A percentile compares a stretch with the other conserved stretches of the same genome.
Evolutionary conservation across 169 alveolate species (phyloP).

Genomic region (Babesia gibsoni): DNA sequence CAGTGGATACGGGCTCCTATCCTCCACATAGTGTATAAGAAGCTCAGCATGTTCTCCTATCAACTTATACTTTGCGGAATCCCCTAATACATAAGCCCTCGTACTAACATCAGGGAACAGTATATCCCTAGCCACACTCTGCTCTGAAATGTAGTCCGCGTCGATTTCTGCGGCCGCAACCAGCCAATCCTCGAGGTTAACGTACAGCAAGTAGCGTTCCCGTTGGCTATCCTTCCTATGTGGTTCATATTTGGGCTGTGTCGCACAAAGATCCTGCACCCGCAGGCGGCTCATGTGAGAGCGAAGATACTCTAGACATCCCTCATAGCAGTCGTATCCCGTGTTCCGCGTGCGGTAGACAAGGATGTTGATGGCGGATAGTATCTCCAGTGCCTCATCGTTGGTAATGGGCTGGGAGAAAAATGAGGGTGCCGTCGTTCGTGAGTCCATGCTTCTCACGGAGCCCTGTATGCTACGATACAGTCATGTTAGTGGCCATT

Average conservation of each 20-base stretch:
- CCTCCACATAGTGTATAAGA: not conserved
- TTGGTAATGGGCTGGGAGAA: not conserved
- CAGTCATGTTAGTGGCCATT: too few species aligned
- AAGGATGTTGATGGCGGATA: slow-evolving; percentile 4
- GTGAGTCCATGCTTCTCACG: not conserved
- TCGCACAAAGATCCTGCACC: slow-evolving; percentile 10
- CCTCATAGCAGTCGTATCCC: not conserved
- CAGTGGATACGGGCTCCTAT: not conserved
- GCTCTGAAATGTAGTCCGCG: slow-evolving; percentile 20
- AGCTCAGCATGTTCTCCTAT: not conserved
- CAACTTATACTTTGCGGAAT: not conserved
- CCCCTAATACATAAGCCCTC: slow-evolving; percentile 3
- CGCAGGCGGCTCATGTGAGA: not conserved
- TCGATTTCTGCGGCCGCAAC: slow-evolving; percentile 21
- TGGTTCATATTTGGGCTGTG: slow-evolving; percentile 18
- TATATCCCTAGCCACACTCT: slow-evolving; percentile 6
- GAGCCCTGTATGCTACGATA: too few species aligned
- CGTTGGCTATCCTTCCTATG: not conserved
- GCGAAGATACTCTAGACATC: slow-evolving; percentile 9
- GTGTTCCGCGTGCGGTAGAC: slow-evolving; percentile 18
- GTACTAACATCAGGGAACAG: slow-evolving; percentile 20
- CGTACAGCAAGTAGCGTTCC: slow-evolving; percentile 14
- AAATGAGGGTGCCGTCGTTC: not conserved
- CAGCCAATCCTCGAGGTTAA: slow-evolving; percentile 1
- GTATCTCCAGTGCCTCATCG: slow-evolving; percentile 6